Evolutionary conservation across 208 protist species (phyloP).

Genomic region (Crithidia fasciculata): DNA sequence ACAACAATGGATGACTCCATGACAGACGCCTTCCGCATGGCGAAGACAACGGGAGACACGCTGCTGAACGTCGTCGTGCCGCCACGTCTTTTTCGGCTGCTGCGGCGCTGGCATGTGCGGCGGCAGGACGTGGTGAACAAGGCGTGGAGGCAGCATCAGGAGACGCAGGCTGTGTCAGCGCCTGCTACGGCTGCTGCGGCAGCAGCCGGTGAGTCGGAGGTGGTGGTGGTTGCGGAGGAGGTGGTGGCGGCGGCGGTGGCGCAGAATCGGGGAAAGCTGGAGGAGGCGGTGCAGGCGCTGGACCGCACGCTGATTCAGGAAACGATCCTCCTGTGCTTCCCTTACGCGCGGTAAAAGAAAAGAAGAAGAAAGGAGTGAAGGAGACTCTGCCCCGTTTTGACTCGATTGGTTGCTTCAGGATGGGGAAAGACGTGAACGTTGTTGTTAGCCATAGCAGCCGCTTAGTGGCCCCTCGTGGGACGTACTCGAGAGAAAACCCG

Average conservation of each 20-base stretch:
- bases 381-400: not conserved
- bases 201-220: not conserved
- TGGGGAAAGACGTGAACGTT: too few relatives aligned
- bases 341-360: constrained; percentile 43
- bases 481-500: too few relatives aligned
- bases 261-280: constrained; percentile 33
- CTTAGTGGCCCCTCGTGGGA: too few relatives aligned
- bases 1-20: constrained; percentile 71
- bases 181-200: not conserved
- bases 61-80: constrained; percentile 74
- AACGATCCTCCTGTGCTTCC: constrained; percentile 84
- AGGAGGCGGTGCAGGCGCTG: constrained; percentile 50
- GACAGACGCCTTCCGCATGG: constrained; percentile 73
- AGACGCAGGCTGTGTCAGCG: not conserved
- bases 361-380: not conserved
- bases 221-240: not conserved
- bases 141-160: constrained; percentile 32
- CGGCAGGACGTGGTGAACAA: constrained; percentile 50
- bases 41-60: constrained; percentile 56
- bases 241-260: constrained; percentile 15
- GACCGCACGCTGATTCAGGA: constrained; percentile 67
- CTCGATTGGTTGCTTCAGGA: too few relatives aligned
- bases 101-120: constrained; percentile 82
- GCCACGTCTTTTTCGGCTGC: constrained; percentile 67
- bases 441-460: too few relatives aligned